Base-by-base conservation (phyloP, 129 eudicot genomes). In the Tagetes patula region DNA sequence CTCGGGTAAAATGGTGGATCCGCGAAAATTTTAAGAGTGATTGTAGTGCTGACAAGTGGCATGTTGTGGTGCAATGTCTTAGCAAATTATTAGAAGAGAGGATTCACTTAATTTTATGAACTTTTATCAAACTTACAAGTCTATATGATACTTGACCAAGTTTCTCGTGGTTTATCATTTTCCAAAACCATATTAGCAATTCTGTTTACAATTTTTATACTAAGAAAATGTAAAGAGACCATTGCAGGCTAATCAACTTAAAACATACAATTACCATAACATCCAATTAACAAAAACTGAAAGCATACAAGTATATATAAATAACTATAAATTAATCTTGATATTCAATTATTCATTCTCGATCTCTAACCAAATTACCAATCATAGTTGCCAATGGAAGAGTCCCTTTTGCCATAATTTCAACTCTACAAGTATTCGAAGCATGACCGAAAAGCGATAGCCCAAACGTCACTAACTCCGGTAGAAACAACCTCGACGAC, bases 321-420 rank as follows among this genome's bases (percentile, higher is more conserved):
- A 69, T 47, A 31, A 81, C 70, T 70, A 64, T 63, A 59, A 46
- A 56, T 55, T 20, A 20, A 20, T 20, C 27, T 20, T 20, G 27
- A 20, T 20, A 20, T 20, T 20, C 27, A 20, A 20, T 20, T 20
- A 41, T 70, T 61, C 70, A 88, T 47, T 94, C 93, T 46, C 81
- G 88, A 80, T 94, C 98, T 65, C 81, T 65, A 63, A 88, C 71
- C 43, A 95, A 84, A 82, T 95, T 90, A 77, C 83, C 82, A 77
- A 95, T 75, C 99, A 90, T 90, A 63, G 75, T 86, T 74, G 85
- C 88, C 91, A 95, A 80, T 12, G 99, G 99, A 50, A 95, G 48
- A 38, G 99, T 95, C 53, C 97, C 99, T 74, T 95, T 95, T 4
- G 93, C 84, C 99, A 95, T 95, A 30, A 95, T 95, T 82, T 95